A percentile compares a stretch with the other conserved stretches of the same genome.
phyloP scores from a whole-genome alignment of 805 yeast genomes.

The Kluyveromyces aestuarii region DNA sequence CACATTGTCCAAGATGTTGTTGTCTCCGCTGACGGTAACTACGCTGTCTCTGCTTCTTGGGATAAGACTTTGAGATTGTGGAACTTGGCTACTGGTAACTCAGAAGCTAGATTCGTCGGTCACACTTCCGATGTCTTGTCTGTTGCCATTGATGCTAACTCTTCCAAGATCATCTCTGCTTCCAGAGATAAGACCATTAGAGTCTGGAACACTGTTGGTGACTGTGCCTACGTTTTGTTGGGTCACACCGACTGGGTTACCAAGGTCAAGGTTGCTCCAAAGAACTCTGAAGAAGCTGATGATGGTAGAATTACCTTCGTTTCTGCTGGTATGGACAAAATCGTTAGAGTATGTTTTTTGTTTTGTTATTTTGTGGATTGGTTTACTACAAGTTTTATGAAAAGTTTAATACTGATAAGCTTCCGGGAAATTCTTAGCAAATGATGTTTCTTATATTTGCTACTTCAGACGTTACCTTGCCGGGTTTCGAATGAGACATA shows the following conservation, averaged over 20 bases:
- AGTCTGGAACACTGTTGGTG: constrained; percentile 99
- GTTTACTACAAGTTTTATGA: not conserved
- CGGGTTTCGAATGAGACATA: constrained; percentile 88
- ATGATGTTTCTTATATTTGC: constrained; percentile 93
- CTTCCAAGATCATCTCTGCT: constrained; percentile 97
- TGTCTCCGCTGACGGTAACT: constrained; percentile 95
- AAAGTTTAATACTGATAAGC: not conserved
- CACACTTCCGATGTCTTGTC: constrained; percentile 97
- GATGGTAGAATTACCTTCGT: constrained; percentile 63
- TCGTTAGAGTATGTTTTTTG: constrained; percentile 85
- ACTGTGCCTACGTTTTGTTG: constrained; percentile 86
- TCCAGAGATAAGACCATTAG: constrained; percentile 98
- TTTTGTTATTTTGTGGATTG: constrained; percentile 2
- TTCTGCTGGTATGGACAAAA: constrained; percentile 99
- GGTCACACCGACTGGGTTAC: constrained; percentile 99
- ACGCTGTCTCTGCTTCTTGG: constrained; percentile 99
- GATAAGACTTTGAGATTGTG: constrained; percentile 98
- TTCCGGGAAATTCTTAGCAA: constrained; percentile 20
- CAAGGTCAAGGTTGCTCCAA: constrained; percentile 93
- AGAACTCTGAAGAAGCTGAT: constrained; percentile 22
- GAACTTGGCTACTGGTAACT: constrained; percentile 92
- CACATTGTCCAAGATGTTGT: constrained; percentile 98
- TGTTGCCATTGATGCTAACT: constrained; percentile 91
- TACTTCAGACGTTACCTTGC: constrained; percentile 85
- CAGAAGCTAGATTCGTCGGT: constrained; percentile 92